These are phyloP conservation scores for Dendrocalamus latiflorus DNA, from an alignment of 202 grass and related monocot genomes.

Conservation along the genomic window DNA sequence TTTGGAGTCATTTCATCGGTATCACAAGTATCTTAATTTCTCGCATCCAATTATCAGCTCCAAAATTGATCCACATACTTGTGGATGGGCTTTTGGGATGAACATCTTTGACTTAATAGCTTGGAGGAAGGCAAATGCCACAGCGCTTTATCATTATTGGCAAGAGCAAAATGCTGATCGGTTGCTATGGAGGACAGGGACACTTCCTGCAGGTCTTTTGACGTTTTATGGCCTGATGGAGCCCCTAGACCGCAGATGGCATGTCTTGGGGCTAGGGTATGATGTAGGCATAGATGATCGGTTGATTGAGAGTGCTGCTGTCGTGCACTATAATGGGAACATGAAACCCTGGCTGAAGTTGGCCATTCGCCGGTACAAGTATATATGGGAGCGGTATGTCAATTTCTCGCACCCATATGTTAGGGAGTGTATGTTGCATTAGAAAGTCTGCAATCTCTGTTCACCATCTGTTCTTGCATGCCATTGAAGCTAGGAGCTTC, in stretches of 20 bases:
- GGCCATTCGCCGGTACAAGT: constrained; percentile 82
- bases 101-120: constrained; percentile 99
- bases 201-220: constrained; percentile 79
- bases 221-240: constrained; percentile 93
- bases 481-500: no score
- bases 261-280: constrained; percentile 89
- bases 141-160: constrained; percentile 93
- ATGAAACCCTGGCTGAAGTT: constrained; percentile 98
- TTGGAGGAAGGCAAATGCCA: constrained; percentile 82
- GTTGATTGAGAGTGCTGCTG: constrained; percentile 95
- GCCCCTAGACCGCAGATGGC: constrained; percentile 95
- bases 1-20: constrained; percentile 92
- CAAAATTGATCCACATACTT: constrained; percentile 89
- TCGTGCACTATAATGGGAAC: constrained; percentile 92
- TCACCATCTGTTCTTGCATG: no score
- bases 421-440: no score
- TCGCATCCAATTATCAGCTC: constrained; percentile 71
- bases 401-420: constrained; percentile 65
- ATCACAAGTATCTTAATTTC: constrained; percentile 96
- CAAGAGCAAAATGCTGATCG: constrained; percentile 78
- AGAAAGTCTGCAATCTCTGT: no score
- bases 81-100: constrained; percentile 99
- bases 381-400: constrained; percentile 81
- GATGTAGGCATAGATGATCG: constrained; percentile 88
- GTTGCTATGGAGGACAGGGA: constrained; percentile 82